These are phyloP conservation scores for Monilinia polystroma DNA, from an alignment of 2,329 filamentous ascomycete species.

Conservation along the genomic window DNA sequence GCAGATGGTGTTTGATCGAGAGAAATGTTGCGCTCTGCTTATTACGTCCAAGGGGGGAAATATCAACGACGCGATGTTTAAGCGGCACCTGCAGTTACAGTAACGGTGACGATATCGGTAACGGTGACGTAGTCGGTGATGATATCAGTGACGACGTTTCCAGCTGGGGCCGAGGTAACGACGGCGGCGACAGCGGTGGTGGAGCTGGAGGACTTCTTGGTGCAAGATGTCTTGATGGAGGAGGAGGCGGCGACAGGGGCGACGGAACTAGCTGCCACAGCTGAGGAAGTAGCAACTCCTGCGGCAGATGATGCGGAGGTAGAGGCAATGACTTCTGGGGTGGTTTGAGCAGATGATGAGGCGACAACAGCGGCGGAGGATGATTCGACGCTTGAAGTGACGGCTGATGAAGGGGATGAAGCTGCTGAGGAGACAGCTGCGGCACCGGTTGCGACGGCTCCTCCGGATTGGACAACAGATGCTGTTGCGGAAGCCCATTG, in stretches of 20 bases:
- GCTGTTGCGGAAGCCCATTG: conserved; percentile 15
- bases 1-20: not conserved
- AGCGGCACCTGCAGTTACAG: conserved; percentile 8
- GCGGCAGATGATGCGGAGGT: not conserved
- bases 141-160: not conserved
- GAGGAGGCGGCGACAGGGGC: not conserved
- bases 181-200: not conserved
- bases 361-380: not conserved
- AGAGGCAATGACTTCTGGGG: no score
- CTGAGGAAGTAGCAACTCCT: not conserved
- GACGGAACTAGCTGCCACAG: not conserved
- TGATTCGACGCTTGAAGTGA: not conserved
- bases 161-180: not conserved
- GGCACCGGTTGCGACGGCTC: not conserved
- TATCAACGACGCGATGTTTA: not conserved
- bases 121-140: conserved; percentile 6
- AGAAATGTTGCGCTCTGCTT: not conserved
- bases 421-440: conserved; percentile 1
- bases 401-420: not conserved
- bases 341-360: not conserved
- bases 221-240: not conserved
- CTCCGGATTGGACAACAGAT: not conserved
- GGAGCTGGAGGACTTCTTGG: not conserved
- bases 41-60: not conserved
- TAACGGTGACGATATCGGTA: conserved; percentile 18